A percentile compares a stretch with the other conserved stretches of the same genome.
Evolutionary conservation across 768 basidiomycete species (phyloP).

Genomic region (Fomitopsis serialis): DNA sequence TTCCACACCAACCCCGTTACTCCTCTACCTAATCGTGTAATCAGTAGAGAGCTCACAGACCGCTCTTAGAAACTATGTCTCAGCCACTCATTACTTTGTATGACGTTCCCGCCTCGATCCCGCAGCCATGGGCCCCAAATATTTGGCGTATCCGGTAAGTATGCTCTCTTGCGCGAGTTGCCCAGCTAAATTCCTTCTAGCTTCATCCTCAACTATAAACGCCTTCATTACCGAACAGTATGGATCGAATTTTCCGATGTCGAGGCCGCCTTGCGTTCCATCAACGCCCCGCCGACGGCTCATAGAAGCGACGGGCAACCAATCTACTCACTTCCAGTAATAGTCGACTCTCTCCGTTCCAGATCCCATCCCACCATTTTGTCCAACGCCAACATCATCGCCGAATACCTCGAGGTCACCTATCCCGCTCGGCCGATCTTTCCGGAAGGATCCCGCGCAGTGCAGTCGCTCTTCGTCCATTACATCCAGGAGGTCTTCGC

Average conservation of each 20-base stretch:
- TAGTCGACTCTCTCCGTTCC: constrained; percentile 52
- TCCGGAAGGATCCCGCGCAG: constrained; percentile 62
- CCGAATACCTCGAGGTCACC: constrained; percentile 63
- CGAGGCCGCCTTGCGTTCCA: constrained; percentile 50
- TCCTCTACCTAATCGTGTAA: neutral
- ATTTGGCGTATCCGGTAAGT: constrained; percentile 65
- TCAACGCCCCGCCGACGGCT: constrained; percentile 55
- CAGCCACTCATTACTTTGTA: constrained; percentile 58
- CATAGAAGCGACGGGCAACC: constrained; percentile 50
- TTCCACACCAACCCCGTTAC: neutral
- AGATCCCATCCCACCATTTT: constrained; percentile 43
- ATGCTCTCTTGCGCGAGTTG: too few relatives aligned
- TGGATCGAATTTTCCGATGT: constrained; percentile 73
- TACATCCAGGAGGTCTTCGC: constrained; percentile 61
- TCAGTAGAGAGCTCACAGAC: neutral
- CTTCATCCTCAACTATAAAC: constrained; percentile 74
- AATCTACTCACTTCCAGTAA: constrained; percentile 64
- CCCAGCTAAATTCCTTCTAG: too few relatives aligned
- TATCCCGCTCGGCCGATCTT: constrained; percentile 69
- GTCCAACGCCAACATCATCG: constrained; percentile 56
- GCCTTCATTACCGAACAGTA: constrained; percentile 60
- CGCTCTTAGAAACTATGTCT: constrained; percentile 26
- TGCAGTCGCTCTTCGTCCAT: constrained; percentile 67
- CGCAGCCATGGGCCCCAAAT: constrained; percentile 74
- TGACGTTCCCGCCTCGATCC: constrained; percentile 54